Conservation (phyloP, 306 rosid species). For the Cucurbita ficifolia region DNA sequence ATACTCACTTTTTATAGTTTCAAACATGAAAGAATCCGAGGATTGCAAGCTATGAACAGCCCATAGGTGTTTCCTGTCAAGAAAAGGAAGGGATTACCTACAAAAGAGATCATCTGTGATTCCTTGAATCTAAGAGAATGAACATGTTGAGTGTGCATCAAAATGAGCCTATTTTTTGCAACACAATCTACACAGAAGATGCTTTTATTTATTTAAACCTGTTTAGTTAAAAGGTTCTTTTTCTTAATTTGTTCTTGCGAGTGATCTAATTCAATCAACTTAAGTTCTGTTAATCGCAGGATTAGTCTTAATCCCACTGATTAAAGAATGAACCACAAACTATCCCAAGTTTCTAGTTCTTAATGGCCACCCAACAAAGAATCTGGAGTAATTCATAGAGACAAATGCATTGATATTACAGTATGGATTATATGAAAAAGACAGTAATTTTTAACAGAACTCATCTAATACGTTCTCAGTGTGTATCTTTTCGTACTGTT, state of each 20-base stretch:
- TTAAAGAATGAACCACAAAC: background rate
- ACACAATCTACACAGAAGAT: background rate
- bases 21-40: background rate
- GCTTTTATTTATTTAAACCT: background rate
- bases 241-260: background rate
- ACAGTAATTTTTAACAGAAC: background rate
- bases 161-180: background rate
- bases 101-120: background rate
- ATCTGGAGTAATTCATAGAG: background rate
- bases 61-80: background rate
- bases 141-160: background rate
- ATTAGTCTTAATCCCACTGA: background rate
- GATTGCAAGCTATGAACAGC: slow-evolving; percentile 10
- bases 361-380: background rate
- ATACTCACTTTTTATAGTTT: background rate
- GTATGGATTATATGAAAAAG: background rate
- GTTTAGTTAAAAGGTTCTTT: background rate
- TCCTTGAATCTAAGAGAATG: background rate
- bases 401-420: background rate
- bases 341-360: background rate
- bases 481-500: background rate
- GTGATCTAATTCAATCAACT: background rate
- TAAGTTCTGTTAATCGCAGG: background rate
- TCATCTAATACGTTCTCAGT: background rate
- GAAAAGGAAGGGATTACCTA: slow-evolving; percentile 16